A percentile compares a stretch with the other conserved stretches of the same genome.
These are phyloP conservation scores for Solanum gracilifrons DNA, from an alignment of 257 asterid genomes.

Conservation along the genomic window DNA sequence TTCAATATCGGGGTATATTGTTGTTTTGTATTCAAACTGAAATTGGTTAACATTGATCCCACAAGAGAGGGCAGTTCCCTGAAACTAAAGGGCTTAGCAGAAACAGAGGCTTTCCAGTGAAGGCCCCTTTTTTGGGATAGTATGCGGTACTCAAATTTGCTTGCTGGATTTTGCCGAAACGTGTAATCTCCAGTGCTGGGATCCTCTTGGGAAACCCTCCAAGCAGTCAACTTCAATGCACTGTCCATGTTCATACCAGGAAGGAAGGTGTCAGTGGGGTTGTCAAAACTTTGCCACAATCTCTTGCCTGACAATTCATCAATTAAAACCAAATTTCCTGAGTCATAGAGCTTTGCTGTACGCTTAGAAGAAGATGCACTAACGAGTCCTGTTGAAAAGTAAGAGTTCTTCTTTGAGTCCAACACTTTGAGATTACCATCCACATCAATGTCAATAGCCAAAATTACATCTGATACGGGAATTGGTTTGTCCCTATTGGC, in stretches of 20 bases:
- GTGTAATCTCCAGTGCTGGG: slow-evolving; percentile 9
- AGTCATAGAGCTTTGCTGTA: slow-evolving; percentile 17
- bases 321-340: slow-evolving; percentile 20
- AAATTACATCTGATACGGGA: neutral
- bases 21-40: too few relatives aligned
- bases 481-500: slow-evolving; percentile 16
- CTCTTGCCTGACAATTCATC: slow-evolving; percentile 1
- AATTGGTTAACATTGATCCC: neutral
- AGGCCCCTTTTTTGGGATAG: neutral
- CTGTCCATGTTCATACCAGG: slow-evolving; percentile 21
- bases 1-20: too few relatives aligned
- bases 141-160: neutral
- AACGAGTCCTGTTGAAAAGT: neutral
- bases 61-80: neutral
- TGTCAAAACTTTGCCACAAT: slow-evolving; percentile 24
- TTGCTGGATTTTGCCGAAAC: neutral
- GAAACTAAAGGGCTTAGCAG: neutral
- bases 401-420: neutral
- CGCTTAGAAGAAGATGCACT: neutral
- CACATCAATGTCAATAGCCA: neutral
- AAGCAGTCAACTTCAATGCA: slow-evolving; percentile 5
- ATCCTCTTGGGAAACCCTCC: slow-evolving; percentile 2
- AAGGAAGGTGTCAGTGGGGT: slow-evolving; percentile 26
- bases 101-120: slow-evolving; percentile 12
- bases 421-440: slow-evolving; percentile 19